phyloP scores from a whole-genome alignment of 371 early-diverging fungal genomes.

The Mortierella sp. region DNA sequence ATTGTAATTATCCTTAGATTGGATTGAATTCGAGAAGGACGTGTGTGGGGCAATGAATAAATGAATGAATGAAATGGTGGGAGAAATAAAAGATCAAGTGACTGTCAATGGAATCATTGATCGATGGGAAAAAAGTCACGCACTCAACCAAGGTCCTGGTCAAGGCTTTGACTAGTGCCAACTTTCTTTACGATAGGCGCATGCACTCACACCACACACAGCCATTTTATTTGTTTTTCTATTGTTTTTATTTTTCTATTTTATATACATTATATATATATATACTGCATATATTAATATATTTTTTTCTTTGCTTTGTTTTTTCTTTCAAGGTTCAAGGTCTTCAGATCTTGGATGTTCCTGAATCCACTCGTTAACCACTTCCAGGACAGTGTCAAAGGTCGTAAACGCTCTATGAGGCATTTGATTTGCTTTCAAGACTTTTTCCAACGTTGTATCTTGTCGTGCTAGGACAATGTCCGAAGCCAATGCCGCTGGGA shows the following conservation, averaged over 20 bases:
- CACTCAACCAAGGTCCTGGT: too few species aligned
- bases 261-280: neutral
- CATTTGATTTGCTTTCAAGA: conserved; percentile 27
- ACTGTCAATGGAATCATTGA: too few species aligned
- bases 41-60: neutral
- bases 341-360: conserved; percentile 4
- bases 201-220: neutral
- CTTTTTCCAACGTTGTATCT: conserved; percentile 26
- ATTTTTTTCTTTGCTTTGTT: neutral
- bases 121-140: neutral
- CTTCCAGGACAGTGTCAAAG: conserved; percentile 24
- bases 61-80: too few species aligned
- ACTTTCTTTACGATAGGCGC: too few species aligned
- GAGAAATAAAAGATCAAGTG: too few species aligned
- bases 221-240: neutral
- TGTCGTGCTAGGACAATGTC: conserved; percentile 32
- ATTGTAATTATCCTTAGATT: too few species aligned
- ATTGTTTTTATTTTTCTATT: neutral
- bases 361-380: conserved; percentile 21
- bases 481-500: conserved; percentile 31
- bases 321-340: neutral
- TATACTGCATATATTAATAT: neutral
- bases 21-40: neutral
- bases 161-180: neutral
- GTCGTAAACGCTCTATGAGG: conserved; percentile 20